Percentiles rank a stretch among this genome's conserved stretches.
Conservation (phyloP, 345 rosid genomes). For the Corymbia maculata region DNA sequence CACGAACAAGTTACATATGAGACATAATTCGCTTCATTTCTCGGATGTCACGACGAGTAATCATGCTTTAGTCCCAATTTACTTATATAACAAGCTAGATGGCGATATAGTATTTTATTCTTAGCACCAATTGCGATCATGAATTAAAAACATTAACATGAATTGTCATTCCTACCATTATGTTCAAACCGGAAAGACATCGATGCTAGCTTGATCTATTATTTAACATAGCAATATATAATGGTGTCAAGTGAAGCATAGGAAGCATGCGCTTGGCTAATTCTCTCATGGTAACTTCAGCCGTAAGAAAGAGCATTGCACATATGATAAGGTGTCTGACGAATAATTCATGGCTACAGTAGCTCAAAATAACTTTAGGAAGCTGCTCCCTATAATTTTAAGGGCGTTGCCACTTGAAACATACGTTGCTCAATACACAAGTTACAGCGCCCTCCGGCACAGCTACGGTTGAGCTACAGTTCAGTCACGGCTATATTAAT, state of each 20-base stretch:
- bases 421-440: neutral
- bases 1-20: neutral
- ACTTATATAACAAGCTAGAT: neutral
- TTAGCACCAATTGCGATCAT: neutral
- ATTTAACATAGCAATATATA: neutral
- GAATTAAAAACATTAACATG: neutral
- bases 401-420: neutral
- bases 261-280: neutral
- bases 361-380: neutral
- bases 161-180: neutral
- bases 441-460: neutral
- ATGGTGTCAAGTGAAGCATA: neutral
- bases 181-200: neutral
- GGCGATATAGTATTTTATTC: neutral
- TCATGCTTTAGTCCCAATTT: neutral
- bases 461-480: neutral
- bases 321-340: neutral
- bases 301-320: neutral
- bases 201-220: neutral
- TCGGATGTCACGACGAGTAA: neutral
- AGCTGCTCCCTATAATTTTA: neutral
- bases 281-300: neutral
- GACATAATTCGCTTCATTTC: neutral
- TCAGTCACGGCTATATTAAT: neutral
- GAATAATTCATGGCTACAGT: neutral